Percentiles rank a stretch among this genome's conserved stretches.
phyloP scores from a whole-genome alignment of 202 grass and related monocot genomes.

The Elaeis oleifera region DNA sequence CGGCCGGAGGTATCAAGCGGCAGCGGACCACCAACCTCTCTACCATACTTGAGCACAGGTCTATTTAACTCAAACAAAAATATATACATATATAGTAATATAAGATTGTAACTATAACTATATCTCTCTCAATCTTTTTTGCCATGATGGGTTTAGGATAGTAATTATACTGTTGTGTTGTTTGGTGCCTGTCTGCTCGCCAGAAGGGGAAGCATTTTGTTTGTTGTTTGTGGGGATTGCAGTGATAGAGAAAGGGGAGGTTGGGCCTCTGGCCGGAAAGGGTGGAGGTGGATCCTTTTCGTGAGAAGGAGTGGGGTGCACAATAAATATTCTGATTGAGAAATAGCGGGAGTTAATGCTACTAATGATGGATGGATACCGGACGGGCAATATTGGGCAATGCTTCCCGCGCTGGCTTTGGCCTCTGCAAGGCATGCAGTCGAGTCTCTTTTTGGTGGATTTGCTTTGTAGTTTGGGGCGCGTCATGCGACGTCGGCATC shows the following conservation, averaged over 20 bases:
- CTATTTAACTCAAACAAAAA: constrained; percentile 6
- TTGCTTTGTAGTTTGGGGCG: no score
- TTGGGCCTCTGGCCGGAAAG: background rate
- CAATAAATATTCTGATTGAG: constrained; percentile 9
- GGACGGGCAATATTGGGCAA: no score
- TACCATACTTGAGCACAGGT: constrained; percentile 14
- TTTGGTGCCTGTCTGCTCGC: background rate
- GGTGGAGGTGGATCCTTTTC: background rate
- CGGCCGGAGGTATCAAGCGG: constrained; percentile 58
- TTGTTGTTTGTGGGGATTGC: background rate
- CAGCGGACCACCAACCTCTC: constrained; percentile 60
- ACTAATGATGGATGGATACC: background rate
- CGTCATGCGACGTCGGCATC: no score
- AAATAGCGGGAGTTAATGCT: background rate
- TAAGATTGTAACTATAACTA: background rate
- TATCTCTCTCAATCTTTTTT: background rate
- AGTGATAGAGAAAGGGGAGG: background rate
- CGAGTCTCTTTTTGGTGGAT: no score
- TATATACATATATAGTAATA: constrained; percentile 1
- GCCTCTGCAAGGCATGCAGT: no score
- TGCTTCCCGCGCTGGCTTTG: no score
- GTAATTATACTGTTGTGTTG: background rate
- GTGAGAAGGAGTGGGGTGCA: background rate
- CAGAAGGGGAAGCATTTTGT: background rate
- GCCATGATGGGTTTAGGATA: background rate